Percentiles rank a stretch among this genome's conserved stretches.
phyloP scores from a whole-genome alignment of 306 rosid species.

The Lithocarpus polystachyus region DNA sequence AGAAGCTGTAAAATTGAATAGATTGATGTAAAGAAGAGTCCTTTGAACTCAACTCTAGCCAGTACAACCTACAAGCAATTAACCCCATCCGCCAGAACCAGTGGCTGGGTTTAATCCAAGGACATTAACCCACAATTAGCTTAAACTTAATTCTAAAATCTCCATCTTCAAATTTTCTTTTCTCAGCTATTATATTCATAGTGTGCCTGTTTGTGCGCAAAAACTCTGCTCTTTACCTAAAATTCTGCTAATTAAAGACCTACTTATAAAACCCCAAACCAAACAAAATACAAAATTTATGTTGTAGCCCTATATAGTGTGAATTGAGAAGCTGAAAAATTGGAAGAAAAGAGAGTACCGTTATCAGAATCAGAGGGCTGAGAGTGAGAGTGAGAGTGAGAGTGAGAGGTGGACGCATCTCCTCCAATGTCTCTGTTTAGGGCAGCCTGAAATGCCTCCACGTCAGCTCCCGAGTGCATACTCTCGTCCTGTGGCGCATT shows the following conservation, averaged over 20 bases:
- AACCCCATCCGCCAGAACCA: background rate
- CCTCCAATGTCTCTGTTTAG: slow-evolving; percentile 77
- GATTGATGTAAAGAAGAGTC: no score
- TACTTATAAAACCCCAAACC: background rate
- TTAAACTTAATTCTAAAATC: background rate
- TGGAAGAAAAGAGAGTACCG: slow-evolving; percentile 27
- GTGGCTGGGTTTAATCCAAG: background rate
- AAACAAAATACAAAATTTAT: background rate
- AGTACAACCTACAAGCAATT: no score
- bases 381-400: no score
- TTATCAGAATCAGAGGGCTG: slow-evolving; percentile 49
- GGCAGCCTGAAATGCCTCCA: slow-evolving; percentile 89
- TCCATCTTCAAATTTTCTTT: background rate
- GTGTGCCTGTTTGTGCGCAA: no score
- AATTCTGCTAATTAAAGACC: background rate
- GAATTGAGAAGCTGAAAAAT: no score
- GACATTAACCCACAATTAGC: background rate
- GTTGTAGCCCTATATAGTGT: background rate
- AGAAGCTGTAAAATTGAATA: background rate
- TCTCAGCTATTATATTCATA: background rate
- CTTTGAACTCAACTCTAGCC: no score
- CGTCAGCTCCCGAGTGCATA: slow-evolving; percentile 86
- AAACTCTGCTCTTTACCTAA: background rate
- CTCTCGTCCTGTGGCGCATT: slow-evolving; percentile 56
- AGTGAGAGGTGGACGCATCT: slow-evolving; percentile 44